phyloP scores from a whole-genome alignment of 1,284 basidiomycete genomes.

The Puccinia novopanici region DNA sequence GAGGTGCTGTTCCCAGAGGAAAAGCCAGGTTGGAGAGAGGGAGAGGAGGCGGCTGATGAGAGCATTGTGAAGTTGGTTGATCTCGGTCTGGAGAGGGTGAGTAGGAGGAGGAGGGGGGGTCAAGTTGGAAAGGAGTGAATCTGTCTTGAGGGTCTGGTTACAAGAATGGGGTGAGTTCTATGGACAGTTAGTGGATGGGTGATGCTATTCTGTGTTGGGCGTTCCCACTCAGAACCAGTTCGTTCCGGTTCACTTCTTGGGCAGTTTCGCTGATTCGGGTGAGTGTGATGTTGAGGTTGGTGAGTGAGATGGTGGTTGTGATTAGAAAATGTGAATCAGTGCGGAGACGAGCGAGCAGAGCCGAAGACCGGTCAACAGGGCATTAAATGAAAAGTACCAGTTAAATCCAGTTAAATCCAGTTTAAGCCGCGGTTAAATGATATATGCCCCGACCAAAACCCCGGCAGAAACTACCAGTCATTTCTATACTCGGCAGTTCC shows the following conservation, averaged over 20 bases:
- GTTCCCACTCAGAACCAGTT: neutral
- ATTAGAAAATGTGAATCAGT: neutral
- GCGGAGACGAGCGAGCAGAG: neutral
- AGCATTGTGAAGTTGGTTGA: neutral
- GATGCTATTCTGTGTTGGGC: neutral
- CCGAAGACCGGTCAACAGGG: neutral
- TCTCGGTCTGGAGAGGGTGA: neutral
- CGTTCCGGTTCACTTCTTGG: neutral
- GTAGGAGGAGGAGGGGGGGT: neutral
- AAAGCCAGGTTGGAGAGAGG: conserved; percentile 34
- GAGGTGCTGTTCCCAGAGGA: conserved; percentile 23
- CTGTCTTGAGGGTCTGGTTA: no score
- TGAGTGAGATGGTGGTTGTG: neutral
- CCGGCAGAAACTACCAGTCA: neutral
- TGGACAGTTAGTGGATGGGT: neutral
- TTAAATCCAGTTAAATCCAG: neutral
- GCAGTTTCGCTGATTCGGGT: neutral
- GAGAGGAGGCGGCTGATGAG: conserved; percentile 38
- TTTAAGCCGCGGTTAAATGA: no score
- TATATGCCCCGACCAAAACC: neutral
- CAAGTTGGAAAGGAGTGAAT: neutral
- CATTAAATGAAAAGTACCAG: neutral
- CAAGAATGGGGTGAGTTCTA: neutral
- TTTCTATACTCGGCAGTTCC: neutral
- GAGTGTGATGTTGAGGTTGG: neutral